Evolutionary conservation across 179 eudicot species (phyloP).

Genomic region (Drosera spatulata): DNA sequence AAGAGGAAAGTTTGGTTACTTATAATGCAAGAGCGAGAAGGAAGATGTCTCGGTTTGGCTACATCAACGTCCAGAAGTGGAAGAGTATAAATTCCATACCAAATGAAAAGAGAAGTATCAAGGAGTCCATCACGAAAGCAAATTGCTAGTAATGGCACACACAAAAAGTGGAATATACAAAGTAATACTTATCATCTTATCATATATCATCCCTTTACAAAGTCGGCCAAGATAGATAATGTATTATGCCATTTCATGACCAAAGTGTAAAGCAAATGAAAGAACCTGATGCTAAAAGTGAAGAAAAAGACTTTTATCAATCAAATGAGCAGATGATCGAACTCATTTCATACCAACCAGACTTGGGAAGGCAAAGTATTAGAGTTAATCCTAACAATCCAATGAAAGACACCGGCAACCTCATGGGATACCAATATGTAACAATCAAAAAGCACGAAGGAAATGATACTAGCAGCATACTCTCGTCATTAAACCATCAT

Average conservation of each 20-base stretch:
- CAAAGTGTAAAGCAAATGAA: background rate
- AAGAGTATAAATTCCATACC: conserved; percentile 26
- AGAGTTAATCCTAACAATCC: no score
- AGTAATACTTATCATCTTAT: no score
- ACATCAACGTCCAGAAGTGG: conserved; percentile 17
- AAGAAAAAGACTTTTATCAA: background rate
- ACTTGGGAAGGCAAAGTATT: no score
- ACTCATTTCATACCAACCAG: no score
- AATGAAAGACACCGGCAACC: no score
- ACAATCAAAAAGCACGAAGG: no score
- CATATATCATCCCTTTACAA: no score
- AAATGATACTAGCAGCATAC: no score
- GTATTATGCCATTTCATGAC: background rate
- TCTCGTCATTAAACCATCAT: no score
- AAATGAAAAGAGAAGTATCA: conserved; percentile 23
- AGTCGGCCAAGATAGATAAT: no score
- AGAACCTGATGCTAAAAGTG: background rate
- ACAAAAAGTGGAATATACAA: background rate
- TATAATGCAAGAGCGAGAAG: conserved; percentile 10
- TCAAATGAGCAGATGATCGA: no score
- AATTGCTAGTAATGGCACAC: conserved; percentile 1
- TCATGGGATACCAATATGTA: no score
- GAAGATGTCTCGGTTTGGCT: conserved; percentile 9
- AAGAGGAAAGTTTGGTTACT: conserved; percentile 1
- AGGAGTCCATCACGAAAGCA: conserved; percentile 7